A percentile compares a stretch with the other conserved stretches of the same genome.
phyloP scores from a whole-genome alignment of 2,329 filamentous ascomycete species.

The Macrophomina tecta region DNA sequence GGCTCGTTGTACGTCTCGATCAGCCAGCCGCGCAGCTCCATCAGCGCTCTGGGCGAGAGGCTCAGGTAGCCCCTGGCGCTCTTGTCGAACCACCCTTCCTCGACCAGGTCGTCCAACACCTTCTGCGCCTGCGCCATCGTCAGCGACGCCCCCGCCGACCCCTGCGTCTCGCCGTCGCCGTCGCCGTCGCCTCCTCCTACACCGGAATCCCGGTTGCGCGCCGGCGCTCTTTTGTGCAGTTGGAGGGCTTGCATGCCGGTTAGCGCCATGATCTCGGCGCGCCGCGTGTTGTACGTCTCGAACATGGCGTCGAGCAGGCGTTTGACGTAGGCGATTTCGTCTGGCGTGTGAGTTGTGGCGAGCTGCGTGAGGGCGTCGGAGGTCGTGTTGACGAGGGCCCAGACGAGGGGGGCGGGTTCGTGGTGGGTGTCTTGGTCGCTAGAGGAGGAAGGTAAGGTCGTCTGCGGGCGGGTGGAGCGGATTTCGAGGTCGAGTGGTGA shows the following conservation, averaged over 20 bases:
- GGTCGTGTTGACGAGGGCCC: conserved; percentile 85
- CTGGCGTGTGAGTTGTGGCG: conserved; percentile 77
- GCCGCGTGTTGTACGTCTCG: conserved; percentile 79
- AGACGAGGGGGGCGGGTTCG: conserved; percentile 59
- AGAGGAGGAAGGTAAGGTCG: conserved; percentile 21
- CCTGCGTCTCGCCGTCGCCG: conserved; percentile 47
- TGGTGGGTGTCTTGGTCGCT: conserved; percentile 37
- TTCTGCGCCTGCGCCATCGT: conserved; percentile 79
- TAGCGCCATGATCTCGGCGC: conserved; percentile 84
- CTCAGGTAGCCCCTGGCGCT: conserved; percentile 75
- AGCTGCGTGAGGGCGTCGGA: conserved; percentile 86
- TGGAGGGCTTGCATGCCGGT: conserved; percentile 79
- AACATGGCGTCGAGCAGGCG: conserved; percentile 91
- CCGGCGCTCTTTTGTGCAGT: conserved; percentile 57
- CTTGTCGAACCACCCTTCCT: conserved; percentile 84
- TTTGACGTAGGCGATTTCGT: conserved; percentile 90
- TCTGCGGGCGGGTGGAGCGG: conserved; percentile 74
- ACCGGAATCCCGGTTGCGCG: conserved; percentile 37
- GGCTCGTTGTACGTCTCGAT: conserved; percentile 88
- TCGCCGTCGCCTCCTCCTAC: conserved; percentile 41
- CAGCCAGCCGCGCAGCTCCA: conserved; percentile 86
- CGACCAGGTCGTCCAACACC: conserved; percentile 71
- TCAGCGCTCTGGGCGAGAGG: conserved; percentile 75
- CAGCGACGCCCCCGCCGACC: conserved; percentile 53
- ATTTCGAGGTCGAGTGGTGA: conserved; percentile 89